These are phyloP conservation scores for Phaffia tasmanica DNA, from an alignment of 768 basidiomycete species.

Conservation along the genomic window DNA sequence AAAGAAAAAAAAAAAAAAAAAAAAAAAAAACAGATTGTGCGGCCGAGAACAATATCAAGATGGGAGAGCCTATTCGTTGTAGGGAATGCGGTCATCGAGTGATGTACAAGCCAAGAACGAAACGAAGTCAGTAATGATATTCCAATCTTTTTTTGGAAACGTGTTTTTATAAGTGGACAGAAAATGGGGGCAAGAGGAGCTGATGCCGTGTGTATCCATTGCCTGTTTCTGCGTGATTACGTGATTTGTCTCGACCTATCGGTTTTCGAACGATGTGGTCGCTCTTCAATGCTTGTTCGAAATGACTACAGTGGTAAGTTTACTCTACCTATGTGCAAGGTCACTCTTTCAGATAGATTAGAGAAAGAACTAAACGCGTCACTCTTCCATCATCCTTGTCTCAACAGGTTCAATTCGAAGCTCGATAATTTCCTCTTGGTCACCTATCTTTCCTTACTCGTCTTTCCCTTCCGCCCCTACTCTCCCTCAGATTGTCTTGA, in stretches of 20 bases:
- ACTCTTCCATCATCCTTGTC: neutral
- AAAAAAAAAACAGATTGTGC: conserved; percentile 17
- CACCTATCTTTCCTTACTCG: neutral
- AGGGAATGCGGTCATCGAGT: conserved; percentile 24
- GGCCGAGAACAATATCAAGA: conserved; percentile 25
- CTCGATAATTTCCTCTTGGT: conserved; percentile 8
- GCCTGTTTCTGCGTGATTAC: neutral
- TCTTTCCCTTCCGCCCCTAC: neutral
- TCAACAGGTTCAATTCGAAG: conserved; percentile 23
- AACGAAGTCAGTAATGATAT: conserved; percentile 13
- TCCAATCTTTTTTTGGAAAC: neutral
- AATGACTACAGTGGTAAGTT: conserved; percentile 12
- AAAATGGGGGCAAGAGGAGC: neutral
- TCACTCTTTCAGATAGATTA: no score
- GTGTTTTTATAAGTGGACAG: neutral
- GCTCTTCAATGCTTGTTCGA: no score
- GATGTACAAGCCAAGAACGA: conserved; percentile 26
- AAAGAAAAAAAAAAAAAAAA: no score
- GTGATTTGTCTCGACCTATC: neutral
- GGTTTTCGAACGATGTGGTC: no score
- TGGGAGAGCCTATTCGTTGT: conserved; percentile 26
- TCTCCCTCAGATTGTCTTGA: neutral
- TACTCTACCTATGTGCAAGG: no score
- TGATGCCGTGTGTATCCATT: neutral
- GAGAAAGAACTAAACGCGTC: neutral